Conservation (phyloP, 2,329 filamentous ascomycete species). For the Colletotrichum cuscutae region DNA sequence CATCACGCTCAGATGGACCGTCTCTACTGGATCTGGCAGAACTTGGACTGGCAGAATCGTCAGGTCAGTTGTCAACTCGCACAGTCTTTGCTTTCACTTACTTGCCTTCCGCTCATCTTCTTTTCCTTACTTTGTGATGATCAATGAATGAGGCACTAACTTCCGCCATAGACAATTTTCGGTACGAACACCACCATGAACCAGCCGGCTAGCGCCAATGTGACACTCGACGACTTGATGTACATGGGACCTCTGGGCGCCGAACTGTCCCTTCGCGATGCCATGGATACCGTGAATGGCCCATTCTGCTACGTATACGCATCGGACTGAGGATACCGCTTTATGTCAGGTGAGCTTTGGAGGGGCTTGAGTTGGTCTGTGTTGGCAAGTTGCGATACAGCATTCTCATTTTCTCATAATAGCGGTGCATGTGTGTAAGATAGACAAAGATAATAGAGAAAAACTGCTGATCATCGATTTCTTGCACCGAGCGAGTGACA, state of each 20-base stretch:
- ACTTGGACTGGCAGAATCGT: slow-evolving; percentile 51
- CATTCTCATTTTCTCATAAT: not conserved
- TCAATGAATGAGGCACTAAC: not conserved
- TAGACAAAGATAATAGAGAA: not conserved
- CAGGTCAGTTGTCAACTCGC: slow-evolving; percentile 37
- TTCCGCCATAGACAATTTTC: slow-evolving; percentile 40
- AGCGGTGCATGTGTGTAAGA: not conserved
- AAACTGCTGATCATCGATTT: not conserved
- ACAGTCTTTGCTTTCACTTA: no score
- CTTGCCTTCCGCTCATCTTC: no score
- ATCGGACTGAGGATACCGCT: not conserved
- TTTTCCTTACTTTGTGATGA: no score
- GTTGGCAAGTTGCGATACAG: not conserved
- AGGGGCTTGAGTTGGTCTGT: no score
- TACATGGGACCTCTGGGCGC: slow-evolving; percentile 46
- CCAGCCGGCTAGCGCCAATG: slow-evolving; percentile 50
- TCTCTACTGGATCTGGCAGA: slow-evolving; percentile 60
- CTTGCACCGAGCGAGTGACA: not conserved
- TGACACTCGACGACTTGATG: slow-evolving; percentile 51
- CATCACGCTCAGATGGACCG: slow-evolving; percentile 59
- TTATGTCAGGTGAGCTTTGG: not conserved
- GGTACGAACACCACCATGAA: slow-evolving; percentile 55
- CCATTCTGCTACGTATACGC: slow-evolving; percentile 57
- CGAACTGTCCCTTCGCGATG: slow-evolving; percentile 43
- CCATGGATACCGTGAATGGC: slow-evolving; percentile 52